phyloP scores from a whole-genome alignment of 2,329 filamentous ascomycete species.

The Lachnellula occidentalis region DNA sequence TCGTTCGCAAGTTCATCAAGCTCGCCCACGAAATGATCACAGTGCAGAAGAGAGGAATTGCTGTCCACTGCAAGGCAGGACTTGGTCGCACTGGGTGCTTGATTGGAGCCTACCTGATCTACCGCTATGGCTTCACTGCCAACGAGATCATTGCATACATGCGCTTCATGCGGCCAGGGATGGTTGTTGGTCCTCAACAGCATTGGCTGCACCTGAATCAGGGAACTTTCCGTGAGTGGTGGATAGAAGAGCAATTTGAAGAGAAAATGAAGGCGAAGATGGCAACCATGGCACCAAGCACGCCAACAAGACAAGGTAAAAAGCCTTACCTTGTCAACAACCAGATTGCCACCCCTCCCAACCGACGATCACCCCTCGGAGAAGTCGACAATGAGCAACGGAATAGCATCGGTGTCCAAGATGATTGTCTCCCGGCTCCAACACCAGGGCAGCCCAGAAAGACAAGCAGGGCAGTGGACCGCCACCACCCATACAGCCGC shows the following conservation, averaged over 20 bases:
- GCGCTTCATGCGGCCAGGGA: constrained; percentile 97
- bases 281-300: constrained; percentile 44
- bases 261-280: constrained; percentile 49
- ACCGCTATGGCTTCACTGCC: constrained; percentile 93
- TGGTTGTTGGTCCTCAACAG: constrained; percentile 98
- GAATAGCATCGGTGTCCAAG: constrained; percentile 62
- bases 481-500: constrained; percentile 67
- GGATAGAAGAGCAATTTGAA: constrained; percentile 60
- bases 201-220: constrained; percentile 99
- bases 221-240: constrained; percentile 97
- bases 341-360: constrained; percentile 77
- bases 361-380: constrained; percentile 77
- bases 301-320: constrained; percentile 56
- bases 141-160: constrained; percentile 98
- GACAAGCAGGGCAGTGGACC: constrained; percentile 65
- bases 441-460: constrained; percentile 95
- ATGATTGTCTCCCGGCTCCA: constrained; percentile 89
- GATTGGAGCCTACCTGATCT: constrained; percentile 96
- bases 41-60: constrained; percentile 84
- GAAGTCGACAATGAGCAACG: constrained; percentile 78
- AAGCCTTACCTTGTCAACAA: constrained; percentile 53
- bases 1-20: constrained; percentile 93
- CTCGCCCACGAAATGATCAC: constrained; percentile 93
- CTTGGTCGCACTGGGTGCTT: constrained; percentile 92
- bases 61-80: constrained; percentile 97